Evolutionary conservation across 2,329 filamentous ascomycete genomes (phyloP), one percentile per base, ranked within the genome.

Genomic region (Fusarium sp.): DNA sequence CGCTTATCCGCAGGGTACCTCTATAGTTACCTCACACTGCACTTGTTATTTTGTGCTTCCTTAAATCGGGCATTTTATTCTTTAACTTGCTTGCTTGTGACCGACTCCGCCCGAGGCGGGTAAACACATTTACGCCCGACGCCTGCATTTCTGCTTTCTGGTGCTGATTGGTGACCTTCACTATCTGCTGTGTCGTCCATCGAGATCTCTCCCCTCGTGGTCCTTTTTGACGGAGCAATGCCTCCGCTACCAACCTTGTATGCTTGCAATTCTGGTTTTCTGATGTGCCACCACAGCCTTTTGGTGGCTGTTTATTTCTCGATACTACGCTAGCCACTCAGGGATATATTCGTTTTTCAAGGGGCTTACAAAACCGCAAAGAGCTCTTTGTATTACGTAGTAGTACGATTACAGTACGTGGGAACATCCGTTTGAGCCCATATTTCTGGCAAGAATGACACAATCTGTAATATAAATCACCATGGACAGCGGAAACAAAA

Each of bases 131-230:
- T 41, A 30, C 44, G 51, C 24, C 44, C 58, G 45, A 45, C 32
- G 56, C 66, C 44, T 69, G 48, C 57, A 61, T 57, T 57, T 48
- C 32, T 47, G 44, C 63, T 41, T 45, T 32, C 32, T 36, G 26
- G 42, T 39, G 26, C 30, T 58, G 39, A 73, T 66, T 73, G 59
- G 65, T 20, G 35, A 41, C 45, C 60, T 50, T 54, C 53, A 58
- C 57, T 20, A 48, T 35, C 45, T 42, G 20, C 30, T 38, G 53
- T 73, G 64, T 53, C 48, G 15, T 30, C 55, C 69, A 75, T 75
- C 72, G 72, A 75, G 72, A 75, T 75, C 69, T 38, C 41, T 44
- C 38, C 57, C 54, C 72, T 63, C 69, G 69, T 70, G 68, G 59
- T 42, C 60, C 48, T 53, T 54, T 36, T 38, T 28, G 15, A 61